Percentiles rank a stretch among this genome's conserved stretches.
phyloP scores from a whole-genome alignment of 2,329 filamentous ascomycete genomes.

The Apiospora arundinis region DNA sequence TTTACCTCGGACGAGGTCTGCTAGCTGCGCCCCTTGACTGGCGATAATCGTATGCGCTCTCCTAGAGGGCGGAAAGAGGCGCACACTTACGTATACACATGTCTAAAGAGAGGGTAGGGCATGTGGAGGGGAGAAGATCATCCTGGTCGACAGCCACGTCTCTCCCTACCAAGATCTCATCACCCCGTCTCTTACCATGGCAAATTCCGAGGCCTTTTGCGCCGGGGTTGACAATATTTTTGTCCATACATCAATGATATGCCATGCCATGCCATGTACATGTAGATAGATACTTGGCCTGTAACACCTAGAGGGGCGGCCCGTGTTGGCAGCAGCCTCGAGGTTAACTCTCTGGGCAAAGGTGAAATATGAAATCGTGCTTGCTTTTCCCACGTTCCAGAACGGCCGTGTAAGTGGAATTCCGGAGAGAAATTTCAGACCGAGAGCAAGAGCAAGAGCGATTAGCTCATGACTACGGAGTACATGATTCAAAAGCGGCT shows the following conservation, averaged over 20 bases:
- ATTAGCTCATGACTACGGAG: background rate
- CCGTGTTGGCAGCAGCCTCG: slow-evolving; percentile 1
- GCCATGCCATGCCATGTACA: background rate
- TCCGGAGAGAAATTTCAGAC: background rate
- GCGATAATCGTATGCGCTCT: background rate
- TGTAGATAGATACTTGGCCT: background rate
- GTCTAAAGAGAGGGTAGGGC: background rate
- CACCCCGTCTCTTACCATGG: background rate
- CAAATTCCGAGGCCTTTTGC: background rate
- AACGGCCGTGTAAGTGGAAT: background rate
- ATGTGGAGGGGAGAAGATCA: background rate
- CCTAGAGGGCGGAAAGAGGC: background rate
- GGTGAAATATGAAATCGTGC: background rate
- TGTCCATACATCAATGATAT: too few species aligned
- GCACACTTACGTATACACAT: slow-evolving; percentile 10
- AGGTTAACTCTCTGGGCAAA: background rate
- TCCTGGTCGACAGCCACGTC: background rate
- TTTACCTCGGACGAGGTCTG: background rate
- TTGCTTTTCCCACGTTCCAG: background rate
- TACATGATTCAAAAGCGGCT: background rate
- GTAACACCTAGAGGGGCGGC: background rate
- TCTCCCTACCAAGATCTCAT: background rate
- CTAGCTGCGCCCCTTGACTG: background rate
- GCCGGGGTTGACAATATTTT: background rate
- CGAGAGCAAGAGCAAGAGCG: background rate